Percentiles rank a stretch among this genome's conserved stretches.
Conservation (phyloP, 306 rosid genomes). For the Lagenaria siceraria region DNA sequence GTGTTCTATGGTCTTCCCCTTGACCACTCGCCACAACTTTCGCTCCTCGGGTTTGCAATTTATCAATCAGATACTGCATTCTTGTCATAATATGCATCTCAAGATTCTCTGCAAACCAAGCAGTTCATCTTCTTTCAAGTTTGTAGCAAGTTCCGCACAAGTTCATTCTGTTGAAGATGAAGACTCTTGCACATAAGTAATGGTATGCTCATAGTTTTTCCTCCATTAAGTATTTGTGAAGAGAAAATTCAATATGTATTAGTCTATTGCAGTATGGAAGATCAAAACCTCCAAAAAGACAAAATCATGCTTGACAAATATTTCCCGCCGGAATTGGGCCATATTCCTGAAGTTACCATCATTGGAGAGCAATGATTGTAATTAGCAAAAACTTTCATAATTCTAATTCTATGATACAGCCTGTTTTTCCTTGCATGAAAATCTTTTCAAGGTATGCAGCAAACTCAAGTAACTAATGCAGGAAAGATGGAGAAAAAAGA, state of each 20-base stretch:
- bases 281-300: background rate
- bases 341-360: background rate
- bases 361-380: background rate
- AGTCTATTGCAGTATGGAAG: background rate
- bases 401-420: background rate
- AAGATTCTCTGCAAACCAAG: background rate
- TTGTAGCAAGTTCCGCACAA: background rate
- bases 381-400: background rate
- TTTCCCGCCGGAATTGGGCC: background rate
- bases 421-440: background rate
- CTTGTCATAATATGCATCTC: background rate
- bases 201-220: background rate
- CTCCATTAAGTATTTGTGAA: background rate
- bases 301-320: background rate
- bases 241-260: background rate
- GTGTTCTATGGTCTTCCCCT: background rate
- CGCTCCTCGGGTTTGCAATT: background rate
- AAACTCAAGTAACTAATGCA: background rate
- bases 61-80: background rate
- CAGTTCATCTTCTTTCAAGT: background rate
- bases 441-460: background rate
- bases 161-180: background rate
- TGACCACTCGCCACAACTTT: background rate
- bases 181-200: background rate
- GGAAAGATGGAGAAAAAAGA: background rate